Conservation (phyloP, 345 rosid species). For the Reutealis trisperma region DNA sequence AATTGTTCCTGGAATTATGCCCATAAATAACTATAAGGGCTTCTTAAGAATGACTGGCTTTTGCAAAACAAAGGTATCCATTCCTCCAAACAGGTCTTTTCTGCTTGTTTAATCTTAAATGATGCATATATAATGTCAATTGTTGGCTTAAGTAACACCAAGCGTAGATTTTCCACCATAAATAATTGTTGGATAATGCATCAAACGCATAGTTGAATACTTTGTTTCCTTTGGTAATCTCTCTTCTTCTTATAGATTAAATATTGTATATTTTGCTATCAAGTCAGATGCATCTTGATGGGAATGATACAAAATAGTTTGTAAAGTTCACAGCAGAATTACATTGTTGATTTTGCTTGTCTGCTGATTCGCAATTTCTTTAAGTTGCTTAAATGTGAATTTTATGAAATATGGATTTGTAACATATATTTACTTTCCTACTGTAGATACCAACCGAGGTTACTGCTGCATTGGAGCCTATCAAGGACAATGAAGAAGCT, state of each 20-base stretch:
- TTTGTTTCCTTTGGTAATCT: not conserved
- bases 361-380: not conserved
- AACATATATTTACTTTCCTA: constrained; percentile 4
- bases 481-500: constrained; percentile 97
- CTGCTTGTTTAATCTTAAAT: not conserved
- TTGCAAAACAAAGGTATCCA: constrained; percentile 83
- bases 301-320: not conserved
- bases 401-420: not conserved
- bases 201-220: not conserved
- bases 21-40: constrained; percentile 90
- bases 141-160: not conserved
- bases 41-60: constrained; percentile 94
- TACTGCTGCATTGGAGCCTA: constrained; percentile 88
- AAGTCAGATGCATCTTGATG: not conserved
- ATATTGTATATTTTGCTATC: not conserved
- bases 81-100: not conserved
- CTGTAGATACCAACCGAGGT: constrained; percentile 82
- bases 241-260: not conserved
- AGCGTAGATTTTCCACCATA: not conserved
- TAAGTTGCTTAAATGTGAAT: not conserved
- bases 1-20: constrained; percentile 97
- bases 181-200: not conserved
- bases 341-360: not conserved
- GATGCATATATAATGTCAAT: not conserved
- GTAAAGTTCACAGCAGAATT: not conserved